Percentiles rank a stretch among this genome's conserved stretches.
Evolutionary conservation across 371 early-diverging fungal genomes (phyloP).

Genomic region (Mortierella sp.): DNA sequence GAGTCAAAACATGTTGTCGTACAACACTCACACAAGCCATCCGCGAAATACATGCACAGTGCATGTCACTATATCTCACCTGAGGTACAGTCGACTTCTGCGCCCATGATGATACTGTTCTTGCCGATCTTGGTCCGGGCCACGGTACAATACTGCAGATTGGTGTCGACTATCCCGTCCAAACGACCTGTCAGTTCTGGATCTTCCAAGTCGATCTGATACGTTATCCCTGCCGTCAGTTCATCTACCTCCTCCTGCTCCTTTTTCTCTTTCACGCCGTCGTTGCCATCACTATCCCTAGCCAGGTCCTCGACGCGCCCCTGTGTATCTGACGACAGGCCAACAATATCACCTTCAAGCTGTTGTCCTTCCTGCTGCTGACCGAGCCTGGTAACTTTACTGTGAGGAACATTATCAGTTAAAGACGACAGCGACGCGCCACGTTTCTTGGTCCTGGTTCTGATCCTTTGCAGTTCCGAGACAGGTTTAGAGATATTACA

Average conservation of each 20-base stretch:
- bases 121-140: constrained; percentile 82
- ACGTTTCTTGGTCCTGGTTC: constrained; percentile 20
- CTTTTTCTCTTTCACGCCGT: neutral
- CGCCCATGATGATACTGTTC: constrained; percentile 85
- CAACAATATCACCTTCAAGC: too few species aligned
- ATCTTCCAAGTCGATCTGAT: constrained; percentile 48
- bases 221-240: neutral
- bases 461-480: constrained; percentile 46
- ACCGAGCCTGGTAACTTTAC: neutral
- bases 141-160: constrained; percentile 91
- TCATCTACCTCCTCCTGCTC: neutral
- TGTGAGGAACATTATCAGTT: neutral
- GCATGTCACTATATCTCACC: constrained; percentile 42
- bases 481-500: constrained; percentile 69
- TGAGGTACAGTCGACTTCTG: constrained; percentile 91
- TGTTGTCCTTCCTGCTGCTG: neutral
- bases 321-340: neutral
- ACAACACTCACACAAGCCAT: neutral
- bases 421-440: neutral
- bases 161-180: constrained; percentile 77
- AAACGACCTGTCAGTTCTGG: constrained; percentile 60
- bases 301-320: neutral
- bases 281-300: neutral
- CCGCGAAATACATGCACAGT: neutral
- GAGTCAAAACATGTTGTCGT: neutral